Conservation (phyloP, 805 yeast genomes). For the Pichia eremophila region DNA sequence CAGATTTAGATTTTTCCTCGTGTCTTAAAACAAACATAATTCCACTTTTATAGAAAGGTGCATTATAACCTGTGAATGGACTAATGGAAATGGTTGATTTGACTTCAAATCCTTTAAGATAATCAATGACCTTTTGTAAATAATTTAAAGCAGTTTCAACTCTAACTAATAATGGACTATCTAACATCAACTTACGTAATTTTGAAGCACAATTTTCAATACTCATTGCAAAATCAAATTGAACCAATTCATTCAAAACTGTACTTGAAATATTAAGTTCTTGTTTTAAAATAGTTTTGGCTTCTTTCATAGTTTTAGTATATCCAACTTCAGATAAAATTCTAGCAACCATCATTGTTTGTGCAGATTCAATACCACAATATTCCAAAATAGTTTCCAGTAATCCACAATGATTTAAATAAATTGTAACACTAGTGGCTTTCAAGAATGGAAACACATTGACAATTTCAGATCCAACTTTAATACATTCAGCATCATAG, state of each 20-base stretch:
- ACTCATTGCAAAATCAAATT: conserved; percentile 69
- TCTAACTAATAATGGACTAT: conserved; percentile 51
- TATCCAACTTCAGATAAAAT: conserved; percentile 70
- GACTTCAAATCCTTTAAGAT: conserved; percentile 51
- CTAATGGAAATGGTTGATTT: conserved; percentile 41
- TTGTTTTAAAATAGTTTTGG: conserved; percentile 37
- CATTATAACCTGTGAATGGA: conserved; percentile 79
- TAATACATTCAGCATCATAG: conserved; percentile 83
- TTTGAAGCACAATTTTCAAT: conserved; percentile 54
- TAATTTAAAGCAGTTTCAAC: conserved; percentile 58
- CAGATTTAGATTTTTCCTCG: conserved; percentile 42
- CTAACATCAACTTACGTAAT: conserved; percentile 62
- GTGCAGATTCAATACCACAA: conserved; percentile 72
- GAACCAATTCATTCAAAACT: conserved; percentile 68
- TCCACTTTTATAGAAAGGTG: conserved; percentile 68
- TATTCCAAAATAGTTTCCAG: conserved; percentile 69
- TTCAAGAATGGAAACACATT: conserved; percentile 58
- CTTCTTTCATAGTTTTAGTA: conserved; percentile 54
- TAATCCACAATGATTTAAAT: conserved; percentile 75
- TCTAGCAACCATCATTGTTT: conserved; percentile 56
- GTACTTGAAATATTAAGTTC: conserved; percentile 76
- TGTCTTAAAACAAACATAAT: conserved; percentile 82
- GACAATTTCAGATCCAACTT: conserved; percentile 69
- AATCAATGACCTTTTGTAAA: conserved; percentile 47
- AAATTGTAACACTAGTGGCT: conserved; percentile 43